These are phyloP conservation scores for Lasiosphaeria ovina DNA, from an alignment of 495 filamentous ascomycete species.

Conservation along the genomic window DNA sequence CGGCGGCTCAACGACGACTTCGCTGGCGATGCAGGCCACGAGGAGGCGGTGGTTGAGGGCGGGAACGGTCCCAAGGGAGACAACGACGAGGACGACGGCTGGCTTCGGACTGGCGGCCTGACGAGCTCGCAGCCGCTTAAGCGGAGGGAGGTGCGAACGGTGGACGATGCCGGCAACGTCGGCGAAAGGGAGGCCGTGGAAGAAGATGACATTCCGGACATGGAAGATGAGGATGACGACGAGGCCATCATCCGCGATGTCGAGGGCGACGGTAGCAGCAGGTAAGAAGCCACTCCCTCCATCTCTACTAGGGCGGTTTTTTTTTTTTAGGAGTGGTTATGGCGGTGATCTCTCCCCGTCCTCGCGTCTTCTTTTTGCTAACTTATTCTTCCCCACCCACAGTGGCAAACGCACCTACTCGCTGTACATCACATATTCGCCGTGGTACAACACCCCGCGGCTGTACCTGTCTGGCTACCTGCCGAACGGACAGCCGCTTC, in stretches of 20 bases:
- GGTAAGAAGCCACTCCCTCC: slow-evolving; percentile 55
- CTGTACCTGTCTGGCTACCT: slow-evolving; percentile 92
- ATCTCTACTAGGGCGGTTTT: neutral
- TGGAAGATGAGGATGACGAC: slow-evolving; percentile 97
- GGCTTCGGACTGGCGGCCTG: slow-evolving; percentile 81
- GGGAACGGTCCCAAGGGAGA: slow-evolving; percentile 49
- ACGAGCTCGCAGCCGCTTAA: slow-evolving; percentile 69
- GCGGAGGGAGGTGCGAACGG: slow-evolving; percentile 75
- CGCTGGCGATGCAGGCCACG: slow-evolving; percentile 77
- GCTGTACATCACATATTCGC: slow-evolving; percentile 96
- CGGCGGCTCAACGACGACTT: slow-evolving; percentile 90
- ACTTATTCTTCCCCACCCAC: slow-evolving; percentile 2
- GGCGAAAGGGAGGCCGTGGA: slow-evolving; percentile 71
- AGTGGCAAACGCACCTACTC: slow-evolving; percentile 90
- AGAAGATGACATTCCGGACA: slow-evolving; percentile 92
- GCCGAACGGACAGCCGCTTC: slow-evolving; percentile 76
- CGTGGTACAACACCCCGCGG: slow-evolving; percentile 94
- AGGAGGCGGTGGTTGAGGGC: slow-evolving; percentile 80
- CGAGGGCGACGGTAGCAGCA: slow-evolving; percentile 56
- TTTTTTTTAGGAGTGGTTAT: neutral
- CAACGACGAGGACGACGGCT: slow-evolving; percentile 77
- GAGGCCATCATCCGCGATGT: slow-evolving; percentile 92
- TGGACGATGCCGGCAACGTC: slow-evolving; percentile 76
- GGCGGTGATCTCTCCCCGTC: neutral
- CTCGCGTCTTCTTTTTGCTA: slow-evolving; percentile 1